These are phyloP conservation scores for Citrus trifoliata DNA, from an alignment of 345 rosid species.

Conservation along the genomic window DNA sequence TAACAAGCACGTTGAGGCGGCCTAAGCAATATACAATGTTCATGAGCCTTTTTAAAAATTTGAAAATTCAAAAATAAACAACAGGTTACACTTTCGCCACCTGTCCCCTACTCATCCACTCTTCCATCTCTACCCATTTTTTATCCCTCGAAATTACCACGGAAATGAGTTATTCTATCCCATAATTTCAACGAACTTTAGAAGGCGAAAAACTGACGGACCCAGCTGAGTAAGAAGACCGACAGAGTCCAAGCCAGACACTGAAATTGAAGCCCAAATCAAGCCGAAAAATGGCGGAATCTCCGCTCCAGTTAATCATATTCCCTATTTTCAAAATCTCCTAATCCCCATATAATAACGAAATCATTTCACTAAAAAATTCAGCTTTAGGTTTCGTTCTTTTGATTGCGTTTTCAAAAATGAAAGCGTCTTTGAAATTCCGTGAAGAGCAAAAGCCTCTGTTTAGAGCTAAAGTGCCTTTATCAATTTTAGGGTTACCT, in stretches of 20 bases:
- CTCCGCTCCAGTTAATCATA: slow-evolving; percentile 5
- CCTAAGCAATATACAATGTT: neutral
- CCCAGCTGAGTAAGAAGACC: neutral
- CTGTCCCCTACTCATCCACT: neutral
- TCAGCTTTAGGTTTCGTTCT: neutral
- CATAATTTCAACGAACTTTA: neutral
- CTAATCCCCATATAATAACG: neutral
- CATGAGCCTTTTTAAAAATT: neutral
- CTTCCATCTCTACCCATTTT: neutral
- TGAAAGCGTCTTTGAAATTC: slow-evolving; percentile 94
- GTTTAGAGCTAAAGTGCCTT: slow-evolving; percentile 76
- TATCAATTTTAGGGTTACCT: slow-evolving; percentile 72
- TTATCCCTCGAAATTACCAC: neutral
- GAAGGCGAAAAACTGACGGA: neutral
- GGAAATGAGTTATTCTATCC: no score
- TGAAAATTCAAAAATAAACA: neutral
- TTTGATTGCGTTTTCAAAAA: slow-evolving; percentile 6
- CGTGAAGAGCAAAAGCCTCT: slow-evolving; percentile 87
- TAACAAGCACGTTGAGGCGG: neutral
- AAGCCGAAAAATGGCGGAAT: slow-evolving; percentile 19
- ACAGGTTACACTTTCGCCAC: neutral
- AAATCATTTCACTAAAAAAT: neutral
- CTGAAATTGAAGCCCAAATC: neutral
- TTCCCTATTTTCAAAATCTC: neutral
- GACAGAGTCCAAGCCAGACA: neutral